Percentiles rank a stretch among this genome's conserved stretches.
phyloP scores from a whole-genome alignment of 2,329 filamentous ascomycete species.

The Trichoderma gracile region DNA sequence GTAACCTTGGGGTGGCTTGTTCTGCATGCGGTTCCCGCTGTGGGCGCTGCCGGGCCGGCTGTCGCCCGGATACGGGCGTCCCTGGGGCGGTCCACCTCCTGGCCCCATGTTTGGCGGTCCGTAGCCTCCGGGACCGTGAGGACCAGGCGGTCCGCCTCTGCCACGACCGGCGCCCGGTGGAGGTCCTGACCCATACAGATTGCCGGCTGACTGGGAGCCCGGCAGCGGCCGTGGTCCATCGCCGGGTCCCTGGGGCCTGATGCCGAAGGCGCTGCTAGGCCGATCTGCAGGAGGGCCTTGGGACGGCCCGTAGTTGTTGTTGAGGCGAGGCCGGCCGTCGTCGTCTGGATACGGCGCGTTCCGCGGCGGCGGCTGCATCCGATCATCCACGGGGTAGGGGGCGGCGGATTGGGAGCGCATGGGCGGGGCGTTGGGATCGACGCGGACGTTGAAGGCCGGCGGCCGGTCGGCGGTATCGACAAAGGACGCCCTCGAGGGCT shows the following conservation, averaged over 20 bases:
- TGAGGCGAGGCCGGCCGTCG: constrained; percentile 46
- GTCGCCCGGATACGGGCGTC: constrained; percentile 30
- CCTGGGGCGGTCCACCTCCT: constrained; percentile 3
- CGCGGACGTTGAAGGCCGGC: constrained; percentile 54
- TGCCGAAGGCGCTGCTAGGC: constrained; percentile 56
- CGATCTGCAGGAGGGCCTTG: constrained; percentile 52
- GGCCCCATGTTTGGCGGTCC: constrained; percentile 33
- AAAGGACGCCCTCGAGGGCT: constrained; percentile 45
- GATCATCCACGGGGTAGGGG: constrained; percentile 71
- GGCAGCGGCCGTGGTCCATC: constrained; percentile 41
- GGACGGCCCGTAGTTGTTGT: constrained; percentile 51
- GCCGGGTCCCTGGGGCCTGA: constrained; percentile 45
- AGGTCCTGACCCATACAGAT: constrained; percentile 44
- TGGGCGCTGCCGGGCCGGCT: constrained; percentile 36
- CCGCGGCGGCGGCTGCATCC: constrained; percentile 53
- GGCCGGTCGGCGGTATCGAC: constrained; percentile 42
- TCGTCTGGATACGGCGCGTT: constrained; percentile 57
- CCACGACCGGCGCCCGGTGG: constrained; percentile 43
- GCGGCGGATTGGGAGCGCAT: constrained; percentile 57
- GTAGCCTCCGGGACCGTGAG: constrained; percentile 45
- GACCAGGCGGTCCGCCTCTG: constrained; percentile 48
- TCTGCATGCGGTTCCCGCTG: constrained; percentile 28
- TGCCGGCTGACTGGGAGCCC: constrained; percentile 48
- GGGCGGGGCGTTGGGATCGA: constrained; percentile 39
- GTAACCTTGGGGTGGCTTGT: constrained; percentile 9